Evolutionary conservation across 495 filamentous ascomycete species (phyloP).

Genomic region (Penicillium malachiteum): DNA sequence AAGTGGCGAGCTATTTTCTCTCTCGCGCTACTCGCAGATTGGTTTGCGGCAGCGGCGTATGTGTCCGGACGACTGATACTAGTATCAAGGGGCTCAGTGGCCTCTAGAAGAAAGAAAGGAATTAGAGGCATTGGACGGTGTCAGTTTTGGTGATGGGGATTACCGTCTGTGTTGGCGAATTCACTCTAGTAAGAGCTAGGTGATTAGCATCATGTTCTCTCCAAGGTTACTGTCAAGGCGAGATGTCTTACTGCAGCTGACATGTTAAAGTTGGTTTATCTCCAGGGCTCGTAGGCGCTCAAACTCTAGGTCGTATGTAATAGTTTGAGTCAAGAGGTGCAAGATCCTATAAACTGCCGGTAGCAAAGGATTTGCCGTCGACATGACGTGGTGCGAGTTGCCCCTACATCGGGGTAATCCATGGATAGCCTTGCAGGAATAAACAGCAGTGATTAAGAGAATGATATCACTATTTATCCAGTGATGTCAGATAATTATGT

Average conservation of each 20-base stretch:
- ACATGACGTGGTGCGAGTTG: background rate
- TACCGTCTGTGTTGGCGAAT: slow-evolving; percentile 14
- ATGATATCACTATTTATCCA: background rate
- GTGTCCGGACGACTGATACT: slow-evolving; percentile 15
- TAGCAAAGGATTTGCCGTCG: background rate
- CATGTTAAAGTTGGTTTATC: background rate
- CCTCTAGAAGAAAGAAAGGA: slow-evolving; percentile 5
- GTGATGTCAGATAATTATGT: background rate
- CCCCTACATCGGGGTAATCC: background rate
- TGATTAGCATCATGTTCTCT: background rate
- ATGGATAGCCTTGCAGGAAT: background rate
- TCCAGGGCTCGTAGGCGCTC: background rate
- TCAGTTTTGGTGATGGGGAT: too few relatives aligned
- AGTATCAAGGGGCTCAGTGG: slow-evolving; percentile 14
- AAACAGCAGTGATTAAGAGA: too few relatives aligned
- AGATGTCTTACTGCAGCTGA: background rate
- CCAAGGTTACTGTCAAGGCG: background rate
- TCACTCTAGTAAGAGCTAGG: background rate
- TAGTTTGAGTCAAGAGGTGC: background rate
- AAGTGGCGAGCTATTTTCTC: slow-evolving; percentile 23
- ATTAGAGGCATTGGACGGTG: background rate
- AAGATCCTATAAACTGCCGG: too few relatives aligned
- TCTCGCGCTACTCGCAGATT: slow-evolving; percentile 22
- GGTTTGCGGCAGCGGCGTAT: slow-evolving; percentile 1
- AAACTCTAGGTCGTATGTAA: background rate